A percentile compares a stretch with the other conserved stretches of the same genome.
Conservation (phyloP, 106 monocot genomes). For the Dendrobium huoshanense region DNA sequence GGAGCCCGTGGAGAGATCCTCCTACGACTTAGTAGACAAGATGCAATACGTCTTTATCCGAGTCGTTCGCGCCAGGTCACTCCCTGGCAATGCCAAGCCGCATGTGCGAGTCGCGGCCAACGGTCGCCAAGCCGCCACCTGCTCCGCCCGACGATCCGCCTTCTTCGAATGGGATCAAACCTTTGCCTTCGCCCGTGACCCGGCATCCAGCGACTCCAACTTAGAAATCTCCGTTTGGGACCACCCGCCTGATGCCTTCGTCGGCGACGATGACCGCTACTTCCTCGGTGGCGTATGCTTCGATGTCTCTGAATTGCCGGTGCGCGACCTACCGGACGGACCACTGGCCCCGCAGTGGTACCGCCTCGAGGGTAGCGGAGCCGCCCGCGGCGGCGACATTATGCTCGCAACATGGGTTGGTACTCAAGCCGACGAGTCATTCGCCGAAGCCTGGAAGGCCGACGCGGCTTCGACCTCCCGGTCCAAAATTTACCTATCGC, state of each 20-base stretch:
- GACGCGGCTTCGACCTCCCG: conserved; percentile 27
- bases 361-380: conserved; percentile 55
- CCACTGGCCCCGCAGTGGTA: conserved; percentile 91
- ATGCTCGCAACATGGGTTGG: conserved; percentile 92
- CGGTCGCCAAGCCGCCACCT: conserved; percentile 44
- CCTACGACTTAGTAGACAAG: conserved; percentile 85
- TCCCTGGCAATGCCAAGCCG: conserved; percentile 35
- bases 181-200: conserved; percentile 56
- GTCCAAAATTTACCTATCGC: conserved; percentile 79
- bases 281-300: conserved; percentile 86
- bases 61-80: conserved; percentile 60
- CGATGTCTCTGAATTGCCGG: conserved; percentile 59
- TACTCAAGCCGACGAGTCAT: conserved; percentile 85
- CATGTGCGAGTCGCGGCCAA: conserved; percentile 50
- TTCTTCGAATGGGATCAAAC: conserved; percentile 85
- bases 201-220: conserved; percentile 16
- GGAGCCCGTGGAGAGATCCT: conserved; percentile 34
- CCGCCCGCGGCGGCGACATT: conserved; percentile 40
- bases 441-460: conserved; percentile 48
- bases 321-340: conserved; percentile 66
- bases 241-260: conserved; percentile 33
- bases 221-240: conserved; percentile 82
- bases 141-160: conserved; percentile 32
- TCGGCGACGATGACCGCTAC: conserved; percentile 18
- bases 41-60: conserved; percentile 87